Percentiles rank a stretch among this genome's conserved stretches.
Evolutionary conservation across 208 protist species (phyloP).

Genomic region (Trypanosoma rangeli): DNA sequence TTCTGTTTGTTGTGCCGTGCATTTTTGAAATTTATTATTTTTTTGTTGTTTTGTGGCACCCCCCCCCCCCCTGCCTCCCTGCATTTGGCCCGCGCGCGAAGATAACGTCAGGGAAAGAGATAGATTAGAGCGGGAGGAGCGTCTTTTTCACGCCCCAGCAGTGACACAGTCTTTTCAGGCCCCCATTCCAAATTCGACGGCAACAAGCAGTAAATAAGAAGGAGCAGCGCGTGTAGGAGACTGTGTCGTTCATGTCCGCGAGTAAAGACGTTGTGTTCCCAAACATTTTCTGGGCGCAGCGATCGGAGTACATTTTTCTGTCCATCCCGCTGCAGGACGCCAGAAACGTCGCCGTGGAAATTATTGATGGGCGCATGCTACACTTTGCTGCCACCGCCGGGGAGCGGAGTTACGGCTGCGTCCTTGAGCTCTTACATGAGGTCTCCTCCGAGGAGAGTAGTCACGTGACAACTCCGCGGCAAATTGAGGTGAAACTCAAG

Average conservation of each 20-base stretch:
- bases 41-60: background rate
- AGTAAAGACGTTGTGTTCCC: conserved; percentile 43
- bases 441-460: conserved; percentile 77
- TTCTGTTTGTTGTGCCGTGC: too few relatives aligned
- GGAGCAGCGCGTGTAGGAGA: background rate
- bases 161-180: background rate
- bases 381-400: conserved; percentile 17
- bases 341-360: conserved; percentile 56
- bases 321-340: conserved; percentile 81
- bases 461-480: conserved; percentile 65
- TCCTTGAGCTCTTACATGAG: conserved; percentile 53
- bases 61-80: background rate
- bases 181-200: background rate
- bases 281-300: conserved; percentile 83
- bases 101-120: background rate
- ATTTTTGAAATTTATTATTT: background rate
- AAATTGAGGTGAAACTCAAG: conserved; percentile 78
- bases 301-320: conserved; percentile 71
- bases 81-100: background rate
- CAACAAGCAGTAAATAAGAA: background rate
- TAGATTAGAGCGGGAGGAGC: background rate
- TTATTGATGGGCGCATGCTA: conserved; percentile 57
- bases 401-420: conserved; percentile 40
- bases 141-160: background rate
- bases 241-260: conserved; percentile 13